A percentile compares a stretch with the other conserved stretches of the same genome.
These are phyloP conservation scores for Apiospora marii DNA, from an alignment of 2,329 filamentous ascomycete genomes.

Conservation along the genomic window DNA sequence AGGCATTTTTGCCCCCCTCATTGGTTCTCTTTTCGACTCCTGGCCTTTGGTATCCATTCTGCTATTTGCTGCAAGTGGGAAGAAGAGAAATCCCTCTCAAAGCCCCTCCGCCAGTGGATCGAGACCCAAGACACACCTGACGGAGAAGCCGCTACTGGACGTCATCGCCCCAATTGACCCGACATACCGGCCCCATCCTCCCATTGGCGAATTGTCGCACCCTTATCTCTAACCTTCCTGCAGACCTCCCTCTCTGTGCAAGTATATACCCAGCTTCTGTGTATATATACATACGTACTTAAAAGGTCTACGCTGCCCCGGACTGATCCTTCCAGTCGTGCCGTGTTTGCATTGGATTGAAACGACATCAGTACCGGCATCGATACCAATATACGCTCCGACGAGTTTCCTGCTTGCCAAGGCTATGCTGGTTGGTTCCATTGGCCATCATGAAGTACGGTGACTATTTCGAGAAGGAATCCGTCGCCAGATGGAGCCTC, in stretches of 20 bases:
- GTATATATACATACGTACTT: too few species aligned
- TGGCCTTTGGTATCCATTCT: too few species aligned
- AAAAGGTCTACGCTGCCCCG: neutral
- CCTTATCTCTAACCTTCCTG: neutral
- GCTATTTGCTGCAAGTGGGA: neutral
- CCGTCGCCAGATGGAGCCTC: slow-evolving; percentile 82
- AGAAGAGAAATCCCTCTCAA: neutral
- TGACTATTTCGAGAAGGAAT: slow-evolving; percentile 75
- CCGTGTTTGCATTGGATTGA: neutral
- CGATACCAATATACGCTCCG: neutral
- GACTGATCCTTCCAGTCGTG: neutral
- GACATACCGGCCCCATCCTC: neutral
- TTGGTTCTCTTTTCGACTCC: neutral
- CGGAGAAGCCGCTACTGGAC: neutral
- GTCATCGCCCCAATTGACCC: slow-evolving; percentile 15
- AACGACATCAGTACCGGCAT: neutral
- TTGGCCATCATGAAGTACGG: slow-evolving; percentile 74
- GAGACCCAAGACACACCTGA: neutral
- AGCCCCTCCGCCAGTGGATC: neutral
- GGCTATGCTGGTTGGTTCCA: neutral
- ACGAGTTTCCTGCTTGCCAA: neutral
- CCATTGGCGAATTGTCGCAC: neutral
- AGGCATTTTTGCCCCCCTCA: neutral
- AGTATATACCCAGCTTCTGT: neutral
- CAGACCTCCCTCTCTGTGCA: neutral